A percentile compares a stretch with the other conserved stretches of the same genome.
These are phyloP conservation scores for Quercus rubra DNA, from an alignment of 306 rosid genomes.

Conservation along the genomic window DNA sequence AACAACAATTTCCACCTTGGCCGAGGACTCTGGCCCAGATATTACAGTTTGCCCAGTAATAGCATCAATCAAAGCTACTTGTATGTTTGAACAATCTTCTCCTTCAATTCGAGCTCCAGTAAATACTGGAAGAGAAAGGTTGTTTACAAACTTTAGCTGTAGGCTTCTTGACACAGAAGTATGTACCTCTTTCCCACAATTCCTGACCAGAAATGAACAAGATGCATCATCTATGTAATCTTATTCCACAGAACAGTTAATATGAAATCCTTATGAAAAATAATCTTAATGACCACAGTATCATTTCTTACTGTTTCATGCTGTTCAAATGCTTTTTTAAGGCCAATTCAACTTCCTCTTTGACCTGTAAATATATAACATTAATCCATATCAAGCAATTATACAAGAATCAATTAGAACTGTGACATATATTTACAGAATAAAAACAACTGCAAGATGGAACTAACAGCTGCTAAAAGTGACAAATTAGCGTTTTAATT, in stretches of 20 bases:
- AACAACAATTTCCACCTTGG: slow-evolving; percentile 90
- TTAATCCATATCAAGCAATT: slow-evolving; percentile 8
- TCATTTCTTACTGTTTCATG: slow-evolving; percentile 72
- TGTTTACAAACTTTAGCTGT: slow-evolving; percentile 67
- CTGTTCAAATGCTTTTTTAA: slow-evolving; percentile 62
- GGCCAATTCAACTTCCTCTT: slow-evolving; percentile 92
- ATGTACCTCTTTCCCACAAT: slow-evolving; percentile 52
- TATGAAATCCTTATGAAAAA: neutral
- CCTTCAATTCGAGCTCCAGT: slow-evolving; percentile 98
- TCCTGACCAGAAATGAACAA: slow-evolving; percentile 49
- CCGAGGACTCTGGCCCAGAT: slow-evolving; percentile 76
- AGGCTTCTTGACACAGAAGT: slow-evolving; percentile 55
- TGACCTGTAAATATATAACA: slow-evolving; percentile 59
- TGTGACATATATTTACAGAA: neutral
- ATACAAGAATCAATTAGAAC: slow-evolving; percentile 16
- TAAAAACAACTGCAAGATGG: neutral
- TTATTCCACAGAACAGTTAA: neutral
- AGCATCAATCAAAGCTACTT: slow-evolving; percentile 65
- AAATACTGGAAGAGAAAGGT: slow-evolving; percentile 82
- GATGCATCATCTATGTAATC: slow-evolving; percentile 5
- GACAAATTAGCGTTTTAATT: neutral
- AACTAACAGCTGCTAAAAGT: slow-evolving; percentile 5
- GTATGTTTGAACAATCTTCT: slow-evolving; percentile 63
- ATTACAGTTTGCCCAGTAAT: slow-evolving; percentile 48
- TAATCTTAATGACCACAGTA: slow-evolving; percentile 16